Evolutionary conservation across 2,329 filamentous ascomycete genomes (phyloP), one percentile per base, ranked within the genome.

Genomic region (Lomentospora prolificans): DNA sequence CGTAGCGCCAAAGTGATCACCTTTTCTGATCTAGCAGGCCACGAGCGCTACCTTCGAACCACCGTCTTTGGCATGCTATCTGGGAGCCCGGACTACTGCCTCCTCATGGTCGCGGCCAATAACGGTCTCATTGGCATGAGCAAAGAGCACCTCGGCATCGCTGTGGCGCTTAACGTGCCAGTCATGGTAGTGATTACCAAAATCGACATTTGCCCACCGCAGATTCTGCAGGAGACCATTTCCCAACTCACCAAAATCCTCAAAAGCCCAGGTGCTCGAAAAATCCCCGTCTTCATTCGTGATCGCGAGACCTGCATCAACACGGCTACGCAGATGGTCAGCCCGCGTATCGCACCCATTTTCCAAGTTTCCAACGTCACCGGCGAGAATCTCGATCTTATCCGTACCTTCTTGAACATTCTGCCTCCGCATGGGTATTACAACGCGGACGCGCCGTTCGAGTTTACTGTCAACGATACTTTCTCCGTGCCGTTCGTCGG

Each of bases 341-440:
- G 87, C 63, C 88, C 95, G 70, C 82, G 94, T 41, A 96, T 99
- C 66, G 97, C 92, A 66, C 94, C 94, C 10, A 87, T 99, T 60
- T 99, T 99, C 73, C 91, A 97, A 66, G 90, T 99, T 9, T 97
- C 92, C 62, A 99, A 99, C 65, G 94, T 99, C 30, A 97, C 94
- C 0, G 94, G 94, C 50, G 82, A 95, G 69, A 90, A 89, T 59
- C 79, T 99, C 50, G 89, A 96, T 60, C 79, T 96, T 3, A 90
- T 99, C 4, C 86, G 92, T 55, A 89, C 86, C 0, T 99, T 99
- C 69, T 74, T 99, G 55, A 97, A 97, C 64, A 95, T 97, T 59
- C 78, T 99, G 3, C 94, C 94, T 1, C 91, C 96, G 62, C 89
- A 96, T 63, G 92, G 92, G 52, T 88, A 92, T 59, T 97, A 97